Evolutionary conservation across 805 yeast genomes (phyloP).

Genomic region (Hanseniaspora taiwanica): DNA sequence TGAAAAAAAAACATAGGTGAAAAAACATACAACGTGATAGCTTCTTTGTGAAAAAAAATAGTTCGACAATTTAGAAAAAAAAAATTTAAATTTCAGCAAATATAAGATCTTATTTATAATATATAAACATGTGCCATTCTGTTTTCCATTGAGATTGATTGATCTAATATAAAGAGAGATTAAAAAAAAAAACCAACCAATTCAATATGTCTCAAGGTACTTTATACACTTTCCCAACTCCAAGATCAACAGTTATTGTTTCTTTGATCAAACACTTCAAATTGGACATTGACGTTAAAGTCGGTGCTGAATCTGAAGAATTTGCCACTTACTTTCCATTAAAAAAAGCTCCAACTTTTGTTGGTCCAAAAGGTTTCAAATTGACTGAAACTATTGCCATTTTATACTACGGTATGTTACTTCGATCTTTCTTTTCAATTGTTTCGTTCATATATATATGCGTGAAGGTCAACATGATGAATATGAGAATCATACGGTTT

Average conservation of each 20-base stretch:
- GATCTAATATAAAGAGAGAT: not conserved
- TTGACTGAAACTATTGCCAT: slow-evolving; percentile 58
- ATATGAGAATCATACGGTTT: no score
- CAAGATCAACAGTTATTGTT: slow-evolving; percentile 29
- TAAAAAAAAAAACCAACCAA: slow-evolving; percentile 3
- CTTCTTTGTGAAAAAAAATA: not conserved
- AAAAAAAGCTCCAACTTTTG: slow-evolving; percentile 51
- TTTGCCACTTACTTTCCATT: slow-evolving; percentile 46
- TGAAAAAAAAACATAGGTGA: no score
- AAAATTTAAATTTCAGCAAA: no score
- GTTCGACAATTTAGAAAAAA: not conserved
- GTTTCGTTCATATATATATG: no score
- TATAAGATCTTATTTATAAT: no score
- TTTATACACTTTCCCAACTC: slow-evolving; percentile 34
- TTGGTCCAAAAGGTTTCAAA: slow-evolving; percentile 64
- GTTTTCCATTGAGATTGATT: not conserved
- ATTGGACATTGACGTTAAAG: slow-evolving; percentile 41
- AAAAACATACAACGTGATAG: no score
- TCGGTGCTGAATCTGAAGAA: slow-evolving; percentile 25
- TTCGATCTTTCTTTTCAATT: not conserved
- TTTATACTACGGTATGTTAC: slow-evolving; percentile 31
- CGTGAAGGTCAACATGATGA: no score
- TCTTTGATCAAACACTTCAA: slow-evolving; percentile 46
- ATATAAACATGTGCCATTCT: no score
- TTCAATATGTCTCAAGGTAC: slow-evolving; percentile 53